phyloP scores from a whole-genome alignment of 768 basidiomycete species.

The Naematelia aurantialba region DNA sequence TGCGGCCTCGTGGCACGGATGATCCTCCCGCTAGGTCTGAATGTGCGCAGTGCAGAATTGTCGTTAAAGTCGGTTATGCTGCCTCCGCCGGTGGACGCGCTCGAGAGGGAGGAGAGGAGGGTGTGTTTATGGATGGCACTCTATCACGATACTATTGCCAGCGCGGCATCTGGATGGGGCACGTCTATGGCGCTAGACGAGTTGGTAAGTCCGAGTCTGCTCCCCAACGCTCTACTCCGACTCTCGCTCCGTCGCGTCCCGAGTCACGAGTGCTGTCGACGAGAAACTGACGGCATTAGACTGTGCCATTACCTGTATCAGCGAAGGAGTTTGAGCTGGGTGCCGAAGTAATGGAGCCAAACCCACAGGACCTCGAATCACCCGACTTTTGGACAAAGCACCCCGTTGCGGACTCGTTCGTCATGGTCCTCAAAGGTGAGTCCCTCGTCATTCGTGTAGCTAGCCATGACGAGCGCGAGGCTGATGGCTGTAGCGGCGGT shows the following conservation, averaged over 20 bases:
- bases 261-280: too few relatives aligned
- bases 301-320: constrained; percentile 35
- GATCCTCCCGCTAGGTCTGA: constrained; percentile 41
- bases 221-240: not conserved
- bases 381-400: constrained; percentile 41
- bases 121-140: constrained; percentile 46
- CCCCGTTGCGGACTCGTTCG: constrained; percentile 39
- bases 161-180: constrained; percentile 44
- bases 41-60: constrained; percentile 37
- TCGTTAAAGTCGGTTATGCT: constrained; percentile 45
- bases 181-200: constrained; percentile 44
- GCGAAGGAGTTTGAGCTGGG: constrained; percentile 30
- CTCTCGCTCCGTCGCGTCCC: too few relatives aligned
- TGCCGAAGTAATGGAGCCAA: constrained; percentile 24
- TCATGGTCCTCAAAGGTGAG: constrained; percentile 31
- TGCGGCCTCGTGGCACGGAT: constrained; percentile 41
- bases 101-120: constrained; percentile 46
- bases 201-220: constrained; percentile 23
- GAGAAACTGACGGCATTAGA: constrained; percentile 16
- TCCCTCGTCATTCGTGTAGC: not conserved
- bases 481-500: constrained; percentile 19
- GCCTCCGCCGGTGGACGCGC: constrained; percentile 35
- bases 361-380: constrained; percentile 44
- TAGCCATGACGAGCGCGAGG: not conserved
- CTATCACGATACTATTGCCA: constrained; percentile 43